Percentiles rank a stretch among this genome's conserved stretches.
Evolutionary conservation across 352 stramenopile species (phyloP).

Genomic region (Pythium vanterpoolii): DNA sequence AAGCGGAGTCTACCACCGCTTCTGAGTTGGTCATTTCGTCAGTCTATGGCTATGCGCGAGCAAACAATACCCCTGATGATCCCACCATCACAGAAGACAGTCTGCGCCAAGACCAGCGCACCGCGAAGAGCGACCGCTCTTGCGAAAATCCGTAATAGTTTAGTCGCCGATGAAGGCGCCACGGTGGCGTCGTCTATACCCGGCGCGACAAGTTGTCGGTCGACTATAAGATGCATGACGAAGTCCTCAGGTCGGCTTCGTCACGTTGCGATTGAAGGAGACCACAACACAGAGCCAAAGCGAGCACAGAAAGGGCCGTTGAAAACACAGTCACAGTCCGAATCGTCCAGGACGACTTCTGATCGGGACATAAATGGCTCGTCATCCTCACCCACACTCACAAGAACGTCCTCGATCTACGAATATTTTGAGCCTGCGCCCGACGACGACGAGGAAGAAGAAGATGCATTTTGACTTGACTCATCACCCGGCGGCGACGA

Average conservation of each 20-base stretch:
- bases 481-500: slow-evolving; percentile 1
- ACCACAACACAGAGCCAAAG: background rate
- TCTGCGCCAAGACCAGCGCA: no score
- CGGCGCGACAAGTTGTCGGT: background rate
- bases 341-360: background rate
- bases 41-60: background rate
- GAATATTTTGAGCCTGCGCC: background rate
- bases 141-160: background rate
- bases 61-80: no score
- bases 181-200: background rate
- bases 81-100: no score
- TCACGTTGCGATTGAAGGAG: background rate
- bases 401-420: no score
- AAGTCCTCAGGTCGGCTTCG: background rate
- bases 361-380: background rate
- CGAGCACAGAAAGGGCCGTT: slow-evolving; percentile 1
- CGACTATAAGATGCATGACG: background rate
- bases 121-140: background rate
- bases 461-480: background rate
- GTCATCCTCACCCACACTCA: no score
- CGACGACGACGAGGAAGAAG: background rate
- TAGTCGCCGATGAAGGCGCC: background rate
- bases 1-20: slow-evolving; percentile 21
- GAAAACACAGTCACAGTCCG: background rate
- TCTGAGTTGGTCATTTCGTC: slow-evolving; percentile 9